Percentiles rank a stretch among this genome's conserved stretches.
These are phyloP conservation scores for Saururus chinensis DNA, from an alignment of 164 flowering plant species.

Conservation along the genomic window DNA sequence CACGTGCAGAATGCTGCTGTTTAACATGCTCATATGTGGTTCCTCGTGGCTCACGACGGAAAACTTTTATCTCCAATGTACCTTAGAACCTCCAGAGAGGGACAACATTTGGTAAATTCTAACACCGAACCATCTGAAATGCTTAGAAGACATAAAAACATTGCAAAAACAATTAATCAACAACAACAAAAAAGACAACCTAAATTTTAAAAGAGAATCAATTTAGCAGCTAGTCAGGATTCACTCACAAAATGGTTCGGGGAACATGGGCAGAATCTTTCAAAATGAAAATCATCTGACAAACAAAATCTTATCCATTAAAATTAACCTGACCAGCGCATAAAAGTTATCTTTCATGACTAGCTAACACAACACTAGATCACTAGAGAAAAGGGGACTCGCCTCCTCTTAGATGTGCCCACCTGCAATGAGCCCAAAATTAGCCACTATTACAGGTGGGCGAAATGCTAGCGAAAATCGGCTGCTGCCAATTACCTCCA, in stretches of 20 bases:
- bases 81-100: slow-evolving; percentile 43
- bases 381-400: no score
- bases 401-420: no score
- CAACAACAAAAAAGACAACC: neutral
- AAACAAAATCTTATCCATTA: no score
- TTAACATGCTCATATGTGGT: slow-evolving; percentile 31
- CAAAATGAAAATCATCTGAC: no score
- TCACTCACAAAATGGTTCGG: slow-evolving; percentile 83
- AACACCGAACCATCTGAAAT: slow-evolving; percentile 88
- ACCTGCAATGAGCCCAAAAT: no score
- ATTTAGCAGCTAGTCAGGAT: neutral
- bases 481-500: no score
- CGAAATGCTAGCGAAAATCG: no score
- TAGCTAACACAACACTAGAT: no score
- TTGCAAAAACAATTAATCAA: slow-evolving; percentile 25
- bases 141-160: slow-evolving; percentile 90
- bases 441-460: no score
- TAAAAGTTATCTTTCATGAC: no score
- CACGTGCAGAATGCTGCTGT: slow-evolving; percentile 23
- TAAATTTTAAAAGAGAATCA: no score
- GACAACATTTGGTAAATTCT: slow-evolving; percentile 54
- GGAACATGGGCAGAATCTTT: slow-evolving; percentile 32
- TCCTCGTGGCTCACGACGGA: slow-evolving; percentile 41
- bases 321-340: no score
- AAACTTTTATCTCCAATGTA: slow-evolving; percentile 76